These are phyloP conservation scores for Calonectria crousiana DNA, from an alignment of 2,329 filamentous ascomycete genomes.

Conservation along the genomic window DNA sequence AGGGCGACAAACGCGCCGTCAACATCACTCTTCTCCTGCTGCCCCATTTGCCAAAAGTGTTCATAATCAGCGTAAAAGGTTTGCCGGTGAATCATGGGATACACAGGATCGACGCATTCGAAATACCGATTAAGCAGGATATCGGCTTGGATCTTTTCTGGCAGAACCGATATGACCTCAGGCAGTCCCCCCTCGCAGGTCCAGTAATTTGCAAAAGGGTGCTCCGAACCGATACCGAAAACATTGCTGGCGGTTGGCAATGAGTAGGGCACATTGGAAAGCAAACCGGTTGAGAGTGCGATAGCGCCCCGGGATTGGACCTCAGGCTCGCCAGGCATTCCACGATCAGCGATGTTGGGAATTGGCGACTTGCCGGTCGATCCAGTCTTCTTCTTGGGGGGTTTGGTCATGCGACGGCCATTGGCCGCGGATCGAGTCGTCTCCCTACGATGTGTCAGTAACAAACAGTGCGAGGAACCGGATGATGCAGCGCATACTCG, in stretches of 20 bases:
- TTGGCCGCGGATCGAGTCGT: constrained; percentile 67
- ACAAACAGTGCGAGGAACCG: constrained; percentile 16
- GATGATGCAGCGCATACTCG: constrained; percentile 65
- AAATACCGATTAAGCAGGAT: constrained; percentile 75
- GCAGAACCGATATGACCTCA: constrained; percentile 81
- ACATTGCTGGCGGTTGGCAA: constrained; percentile 79
- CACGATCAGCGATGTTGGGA: constrained; percentile 69
- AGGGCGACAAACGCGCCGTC: constrained; percentile 80
- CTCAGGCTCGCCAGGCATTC: constrained; percentile 59
- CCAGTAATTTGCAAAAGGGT: constrained; percentile 89
- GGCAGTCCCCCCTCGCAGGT: constrained; percentile 80
- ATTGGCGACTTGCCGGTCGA: constrained; percentile 55
- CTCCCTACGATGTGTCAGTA: constrained; percentile 57
- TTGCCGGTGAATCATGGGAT: constrained; percentile 82
- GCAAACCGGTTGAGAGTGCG: constrained; percentile 69
- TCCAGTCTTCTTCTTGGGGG: constrained; percentile 65
- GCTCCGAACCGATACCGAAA: constrained; percentile 83
- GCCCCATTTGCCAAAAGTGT: constrained; percentile 76
- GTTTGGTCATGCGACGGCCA: constrained; percentile 68
- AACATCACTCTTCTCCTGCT: constrained; percentile 67
- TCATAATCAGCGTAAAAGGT: constrained; percentile 84
- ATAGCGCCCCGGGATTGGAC: constrained; percentile 63
- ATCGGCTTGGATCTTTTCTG: constrained; percentile 81
- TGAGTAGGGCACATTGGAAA: constrained; percentile 81
- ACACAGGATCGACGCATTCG: constrained; percentile 82